These are phyloP conservation scores for Lanmaoa pseudosensibilis DNA, from an alignment of 768 basidiomycete genomes.

Conservation along the genomic window DNA sequence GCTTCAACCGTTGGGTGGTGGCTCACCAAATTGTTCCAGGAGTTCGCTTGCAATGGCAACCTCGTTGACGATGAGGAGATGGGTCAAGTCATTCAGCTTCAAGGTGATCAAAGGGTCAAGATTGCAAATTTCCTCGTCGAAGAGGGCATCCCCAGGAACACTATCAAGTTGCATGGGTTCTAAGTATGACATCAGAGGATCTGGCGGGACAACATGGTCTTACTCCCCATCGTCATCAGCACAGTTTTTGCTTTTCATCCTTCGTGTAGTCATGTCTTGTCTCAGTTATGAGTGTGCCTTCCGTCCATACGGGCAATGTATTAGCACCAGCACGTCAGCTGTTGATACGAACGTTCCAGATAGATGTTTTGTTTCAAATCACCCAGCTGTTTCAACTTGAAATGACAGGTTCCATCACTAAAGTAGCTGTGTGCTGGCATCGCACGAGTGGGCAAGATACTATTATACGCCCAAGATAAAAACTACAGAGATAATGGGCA, in stretches of 20 bases:
- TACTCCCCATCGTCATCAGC: constrained; percentile 2
- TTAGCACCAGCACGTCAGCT: constrained; percentile 18
- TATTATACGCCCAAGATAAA: constrained; percentile 10
- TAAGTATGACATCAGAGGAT: constrained; percentile 37
- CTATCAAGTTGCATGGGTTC: constrained; percentile 89
- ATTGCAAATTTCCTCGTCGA: constrained; percentile 85
- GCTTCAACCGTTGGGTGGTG: background rate
- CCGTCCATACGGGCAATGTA: constrained; percentile 27
- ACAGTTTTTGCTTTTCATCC: constrained; percentile 14
- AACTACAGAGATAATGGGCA: constrained; percentile 8
- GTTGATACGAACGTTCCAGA: constrained; percentile 27
- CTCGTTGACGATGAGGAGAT: constrained; percentile 94
- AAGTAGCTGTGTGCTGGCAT: background rate
- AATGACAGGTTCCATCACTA: background rate
- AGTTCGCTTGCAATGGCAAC: constrained; percentile 98
- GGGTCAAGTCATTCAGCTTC: constrained; percentile 97
- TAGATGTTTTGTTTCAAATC: constrained; percentile 22
- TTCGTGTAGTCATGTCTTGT: constrained; percentile 22
- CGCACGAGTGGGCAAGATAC: background rate
- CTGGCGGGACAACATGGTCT: constrained; percentile 1
- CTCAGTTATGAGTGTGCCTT: constrained; percentile 17
- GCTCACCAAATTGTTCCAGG: constrained; percentile 44
- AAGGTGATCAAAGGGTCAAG: constrained; percentile 95
- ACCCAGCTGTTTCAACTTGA: constrained; percentile 3
- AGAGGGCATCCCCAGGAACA: constrained; percentile 73